Evolutionary conservation across 345 rosid species (phyloP), one percentile per base, ranked within the genome.

Genomic region (Heritiera fomes): DNA sequence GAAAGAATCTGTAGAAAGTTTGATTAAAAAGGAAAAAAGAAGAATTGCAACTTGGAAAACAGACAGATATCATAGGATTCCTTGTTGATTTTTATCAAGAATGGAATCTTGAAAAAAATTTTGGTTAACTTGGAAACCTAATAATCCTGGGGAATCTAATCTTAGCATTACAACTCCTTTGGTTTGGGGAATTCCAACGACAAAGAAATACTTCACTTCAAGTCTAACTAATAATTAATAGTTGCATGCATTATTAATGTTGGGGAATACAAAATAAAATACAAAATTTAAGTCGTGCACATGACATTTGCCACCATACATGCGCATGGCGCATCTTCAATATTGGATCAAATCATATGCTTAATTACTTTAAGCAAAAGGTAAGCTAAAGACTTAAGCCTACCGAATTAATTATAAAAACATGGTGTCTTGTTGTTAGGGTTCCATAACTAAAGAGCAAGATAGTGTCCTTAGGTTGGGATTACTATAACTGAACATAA

Each of bases 321-420:
- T 73, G 81, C 75, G 75, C 81, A 75, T 18, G 38, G 38, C 3
- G 30, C 49, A 78, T 82, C 79, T 74, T 59, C 74, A 60, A 18
- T 40, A 74, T 60, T 71, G 66, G 45, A 41, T 53, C 47, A 23
- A 38, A 75, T 71, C 60, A 74, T 28, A 12, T 62, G 73, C 60
- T 71, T 71, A 71, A 72, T 34, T 40, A 72, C 75, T 72, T 72
- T 72, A 72, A 72, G 45, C 12, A 59, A 0, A 59, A 59, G 63
- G 32, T 6, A 6, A 69, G 41, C 47, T 23, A 46, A 46, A 2
- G 46, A 18, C 23, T 52, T 53, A 3, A 59, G 46, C 74, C 47
- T 13, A 67, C 62, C 60, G 3, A 66, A n/a, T 50, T 15, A 46
- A 40, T 72, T 17, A 52, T 53, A 8, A 73, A 73, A 55, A n/a